Evolutionary conservation across 257 asterid genomes (phyloP), one percentile per base, ranked within the genome.

Genomic region (Ilex aquifolium): DNA sequence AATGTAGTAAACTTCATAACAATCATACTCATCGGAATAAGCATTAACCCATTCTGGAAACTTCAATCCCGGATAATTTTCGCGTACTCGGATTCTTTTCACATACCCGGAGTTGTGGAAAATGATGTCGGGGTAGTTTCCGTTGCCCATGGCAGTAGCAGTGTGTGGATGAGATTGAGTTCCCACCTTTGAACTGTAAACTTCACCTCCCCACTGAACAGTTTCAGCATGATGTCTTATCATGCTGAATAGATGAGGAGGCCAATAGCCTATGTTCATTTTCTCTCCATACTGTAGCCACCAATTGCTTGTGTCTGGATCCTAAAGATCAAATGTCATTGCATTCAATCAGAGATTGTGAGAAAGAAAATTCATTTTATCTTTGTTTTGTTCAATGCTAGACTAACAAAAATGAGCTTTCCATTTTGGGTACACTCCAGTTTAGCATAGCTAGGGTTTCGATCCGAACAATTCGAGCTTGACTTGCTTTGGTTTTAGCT

Each of bases 191-290:
- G 65, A 12, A 77, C 93, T 88, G 31, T 79, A 83, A 46, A 88
- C 93, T 51, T 88, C 93, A 10, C 95, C 96, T 6, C 93, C 96
- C 96, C 93, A 84, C 40, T 86, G 83, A 4, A 74, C 93, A 0
- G 79, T 80, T 6, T 44, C 59, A 0, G 93, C 90, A 27, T 77
- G 88, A 0, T 14, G 0, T 0, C 14, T 36, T n/a, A 82, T 42
- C 57, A 10, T 0, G 0, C 0, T 36, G 12, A 88, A 88, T 0
- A 88, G 80, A 10, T 77, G 65, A 0, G 57, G 17, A 8, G 96
- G 95, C 87, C 88, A 88, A 53, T 86, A 88, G 10, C 96, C 95
- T 15, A 86, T 69, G 62, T 77, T 65, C 57, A 60, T 66, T 3
- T 27, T 53, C 6, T 81, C 90, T 1, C 87, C 84, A 32, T 86